phyloP scores from a whole-genome alignment of 2,329 filamentous ascomycete genomes.

The Huntiella bhutanensis region DNA sequence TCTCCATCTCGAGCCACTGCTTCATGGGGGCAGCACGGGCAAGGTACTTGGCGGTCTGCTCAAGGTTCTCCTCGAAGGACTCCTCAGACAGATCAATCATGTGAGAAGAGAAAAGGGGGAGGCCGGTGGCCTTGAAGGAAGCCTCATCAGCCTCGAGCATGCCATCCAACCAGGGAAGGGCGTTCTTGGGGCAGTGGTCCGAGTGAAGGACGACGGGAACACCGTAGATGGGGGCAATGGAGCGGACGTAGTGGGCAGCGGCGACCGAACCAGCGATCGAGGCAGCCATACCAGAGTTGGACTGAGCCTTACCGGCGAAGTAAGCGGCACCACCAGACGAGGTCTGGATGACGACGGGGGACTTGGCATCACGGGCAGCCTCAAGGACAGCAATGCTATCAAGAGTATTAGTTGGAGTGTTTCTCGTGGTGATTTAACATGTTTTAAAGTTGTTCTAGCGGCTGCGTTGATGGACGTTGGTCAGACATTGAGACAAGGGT shows the following conservation, averaged over 20 bases:
- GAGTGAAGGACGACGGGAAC: constrained; percentile 88
- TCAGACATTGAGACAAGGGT: too few species aligned
- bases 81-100: constrained; percentile 98
- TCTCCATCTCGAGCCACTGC: constrained; percentile 97
- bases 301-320: constrained; percentile 79
- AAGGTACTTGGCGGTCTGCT: constrained; percentile 82
- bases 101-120: constrained; percentile 84
- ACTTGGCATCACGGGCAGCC: constrained; percentile 80
- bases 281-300: constrained; percentile 64
- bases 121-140: constrained; percentile 83
- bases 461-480: not conserved
- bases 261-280: constrained; percentile 78
- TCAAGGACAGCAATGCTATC: constrained; percentile 59
- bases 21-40: constrained; percentile 91
- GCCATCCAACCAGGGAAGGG: constrained; percentile 91
- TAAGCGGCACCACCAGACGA: constrained; percentile 87
- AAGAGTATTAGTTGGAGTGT: not conserved
- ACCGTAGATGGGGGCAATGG: constrained; percentile 70
- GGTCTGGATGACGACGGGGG: constrained; percentile 81
- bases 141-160: constrained; percentile 87
- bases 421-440: constrained; percentile 19
- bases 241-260: constrained; percentile 81
- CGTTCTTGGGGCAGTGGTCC: constrained; percentile 99
- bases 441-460: not conserved
- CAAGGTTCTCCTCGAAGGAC: constrained; percentile 72